These are phyloP conservation scores for Blastocystis sp. DNA, from an alignment of 352 stramenopile genomes.

Conservation along the genomic window DNA sequence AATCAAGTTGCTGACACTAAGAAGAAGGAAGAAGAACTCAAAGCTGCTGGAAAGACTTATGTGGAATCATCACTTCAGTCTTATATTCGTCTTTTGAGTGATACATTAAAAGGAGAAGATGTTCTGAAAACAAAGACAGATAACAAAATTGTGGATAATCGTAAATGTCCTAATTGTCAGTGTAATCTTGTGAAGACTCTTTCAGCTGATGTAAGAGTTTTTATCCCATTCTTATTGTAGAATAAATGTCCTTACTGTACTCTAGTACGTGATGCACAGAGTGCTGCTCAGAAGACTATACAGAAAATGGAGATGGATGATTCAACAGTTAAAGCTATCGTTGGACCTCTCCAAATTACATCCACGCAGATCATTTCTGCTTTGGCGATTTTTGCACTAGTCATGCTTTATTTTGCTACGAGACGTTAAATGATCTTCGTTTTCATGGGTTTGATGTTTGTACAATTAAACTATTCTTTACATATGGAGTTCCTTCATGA, in stretches of 20 bases:
- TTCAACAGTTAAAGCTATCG: not conserved
- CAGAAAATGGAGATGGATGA: not conserved
- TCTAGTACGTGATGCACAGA: conserved; percentile 16
- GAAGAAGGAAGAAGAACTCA: not conserved
- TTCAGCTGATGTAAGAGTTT: not conserved
- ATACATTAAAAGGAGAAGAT: too few species aligned
- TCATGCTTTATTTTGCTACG: not conserved
- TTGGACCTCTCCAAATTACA: not conserved
- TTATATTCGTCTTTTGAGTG: too few species aligned
- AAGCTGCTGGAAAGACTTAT: too few species aligned
- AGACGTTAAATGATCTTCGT: conserved; percentile 14
- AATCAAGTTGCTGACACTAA: not conserved
- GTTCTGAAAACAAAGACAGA: conserved; percentile 68
- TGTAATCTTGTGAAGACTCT: not conserved
- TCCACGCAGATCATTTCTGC: conserved; percentile 13
- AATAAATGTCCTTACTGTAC: conserved; percentile 43
- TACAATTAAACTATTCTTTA: conserved; percentile 10
- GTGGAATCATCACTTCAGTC: too few species aligned
- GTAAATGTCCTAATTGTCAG: conserved; percentile 54
- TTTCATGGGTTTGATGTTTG: not conserved
- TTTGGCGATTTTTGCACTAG: not conserved
- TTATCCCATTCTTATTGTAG: not conserved
- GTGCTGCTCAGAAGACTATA: not conserved
- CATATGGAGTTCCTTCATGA: not conserved
- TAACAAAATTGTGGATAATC: not conserved